These are phyloP conservation scores for Nannochloropsis oceanica DNA, from an alignment of 108 stramenopile genomes.

Conservation along the genomic window DNA sequence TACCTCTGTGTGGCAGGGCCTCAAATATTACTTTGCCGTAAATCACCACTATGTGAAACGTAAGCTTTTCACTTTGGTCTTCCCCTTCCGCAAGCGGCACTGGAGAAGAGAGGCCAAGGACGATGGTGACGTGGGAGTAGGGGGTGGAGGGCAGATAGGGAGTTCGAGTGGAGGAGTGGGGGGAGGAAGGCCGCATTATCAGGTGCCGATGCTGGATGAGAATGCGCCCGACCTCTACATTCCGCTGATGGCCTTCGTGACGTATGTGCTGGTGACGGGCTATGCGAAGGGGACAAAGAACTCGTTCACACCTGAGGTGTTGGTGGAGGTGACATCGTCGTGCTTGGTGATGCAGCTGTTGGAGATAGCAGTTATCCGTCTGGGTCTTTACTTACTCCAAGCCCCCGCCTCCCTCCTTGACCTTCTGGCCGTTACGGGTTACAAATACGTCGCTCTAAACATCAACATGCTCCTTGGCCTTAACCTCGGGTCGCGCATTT, in stretches of 20 bases:
- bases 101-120: conserved; percentile 52
- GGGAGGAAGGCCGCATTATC: conserved; percentile 30
- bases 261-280: conserved; percentile 80
- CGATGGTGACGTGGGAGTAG: not conserved
- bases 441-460: conserved; percentile 35
- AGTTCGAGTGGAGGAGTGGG: not conserved
- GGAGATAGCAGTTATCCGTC: conserved; percentile 66
- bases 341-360: conserved; percentile 70
- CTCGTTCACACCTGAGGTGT: conserved; percentile 72
- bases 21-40: conserved; percentile 81
- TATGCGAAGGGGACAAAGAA: conserved; percentile 69
- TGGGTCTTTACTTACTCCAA: conserved; percentile 66
- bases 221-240: conserved; percentile 96
- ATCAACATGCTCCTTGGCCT: conserved; percentile 6
- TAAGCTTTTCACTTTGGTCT: conserved; percentile 68
- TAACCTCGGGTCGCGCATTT: not conserved
- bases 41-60: conserved; percentile 77
- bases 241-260: conserved; percentile 82
- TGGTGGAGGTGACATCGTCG: conserved; percentile 50
- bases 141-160: not conserved
- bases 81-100: conserved; percentile 58
- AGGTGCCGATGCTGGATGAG: conserved; percentile 62
- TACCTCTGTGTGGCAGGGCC: conserved; percentile 35
- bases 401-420: conserved; percentile 29
- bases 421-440: conserved; percentile 37